These are phyloP conservation scores for Aspergillus campestris DNA, from an alignment of 495 filamentous ascomycete genomes.

Conservation along the genomic window DNA sequence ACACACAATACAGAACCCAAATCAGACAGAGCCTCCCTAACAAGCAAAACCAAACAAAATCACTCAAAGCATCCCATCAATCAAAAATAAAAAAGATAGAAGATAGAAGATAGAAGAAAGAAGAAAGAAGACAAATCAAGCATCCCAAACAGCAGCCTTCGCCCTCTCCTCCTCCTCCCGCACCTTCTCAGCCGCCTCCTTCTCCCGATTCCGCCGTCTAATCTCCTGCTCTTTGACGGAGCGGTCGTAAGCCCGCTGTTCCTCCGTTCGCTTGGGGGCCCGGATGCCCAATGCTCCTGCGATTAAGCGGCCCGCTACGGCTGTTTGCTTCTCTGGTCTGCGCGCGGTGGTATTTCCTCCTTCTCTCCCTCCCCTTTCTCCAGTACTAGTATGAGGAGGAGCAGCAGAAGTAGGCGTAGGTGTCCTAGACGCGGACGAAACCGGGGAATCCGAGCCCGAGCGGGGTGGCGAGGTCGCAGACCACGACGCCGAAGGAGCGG, in stretches of 20 bases:
- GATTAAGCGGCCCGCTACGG: constrained; percentile 84
- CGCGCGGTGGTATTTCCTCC: constrained; percentile 6
- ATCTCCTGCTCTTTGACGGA: constrained; percentile 79
- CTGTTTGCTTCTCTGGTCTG: constrained; percentile 85
- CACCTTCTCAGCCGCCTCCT: constrained; percentile 52
- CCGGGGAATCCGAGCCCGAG: constrained; percentile 2
- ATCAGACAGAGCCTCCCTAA: neutral
- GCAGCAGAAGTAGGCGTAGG: too few relatives aligned
- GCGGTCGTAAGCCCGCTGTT: constrained; percentile 79
- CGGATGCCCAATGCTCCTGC: constrained; percentile 78
- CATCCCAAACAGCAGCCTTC: constrained; percentile 75
- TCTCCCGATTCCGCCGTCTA: constrained; percentile 64
- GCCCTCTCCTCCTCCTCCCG: constrained; percentile 61
- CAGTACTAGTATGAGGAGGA: too few relatives aligned
- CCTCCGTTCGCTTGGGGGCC: constrained; percentile 73
- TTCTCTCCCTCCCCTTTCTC: too few relatives aligned
- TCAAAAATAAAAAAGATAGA: constrained; percentile 1
- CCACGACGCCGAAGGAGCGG: neutral
- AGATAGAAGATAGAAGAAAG: constrained; percentile 3
- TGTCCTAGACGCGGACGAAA: neutral
- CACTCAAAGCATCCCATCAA: constrained; percentile 1
- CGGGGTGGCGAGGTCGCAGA: neutral
- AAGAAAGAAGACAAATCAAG: constrained; percentile 34
- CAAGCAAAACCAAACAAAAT: neutral
- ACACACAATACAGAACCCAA: neutral